Conservation (phyloP, 306 rosid species). For the Hippophae rhamnoides region DNA sequence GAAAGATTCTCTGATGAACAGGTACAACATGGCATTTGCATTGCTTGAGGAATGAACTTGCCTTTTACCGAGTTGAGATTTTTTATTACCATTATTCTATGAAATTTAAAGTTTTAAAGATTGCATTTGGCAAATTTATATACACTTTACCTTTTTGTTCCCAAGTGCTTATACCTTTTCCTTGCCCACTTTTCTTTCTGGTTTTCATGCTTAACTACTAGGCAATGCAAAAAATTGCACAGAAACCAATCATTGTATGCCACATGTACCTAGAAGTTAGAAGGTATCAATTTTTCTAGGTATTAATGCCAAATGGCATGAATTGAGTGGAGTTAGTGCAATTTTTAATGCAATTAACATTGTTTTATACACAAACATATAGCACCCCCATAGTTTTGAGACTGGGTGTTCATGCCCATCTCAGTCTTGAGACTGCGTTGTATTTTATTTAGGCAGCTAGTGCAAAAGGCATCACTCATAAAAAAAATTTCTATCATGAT, state of each 20-base stretch:
- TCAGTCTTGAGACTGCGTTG: too few species aligned
- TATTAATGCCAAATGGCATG: too few species aligned
- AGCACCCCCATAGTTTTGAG: too few species aligned
- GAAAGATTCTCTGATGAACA: conserved; percentile 75
- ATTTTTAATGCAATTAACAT: too few species aligned
- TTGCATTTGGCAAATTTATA: background rate
- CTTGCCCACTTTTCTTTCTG: background rate
- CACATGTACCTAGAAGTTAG: too few species aligned
- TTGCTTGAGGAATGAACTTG: background rate
- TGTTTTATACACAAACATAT: too few species aligned
- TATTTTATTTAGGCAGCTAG: too few species aligned
- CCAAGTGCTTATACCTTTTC: background rate
- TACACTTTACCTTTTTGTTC: background rate
- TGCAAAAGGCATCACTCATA: too few species aligned
- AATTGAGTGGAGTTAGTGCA: too few species aligned
- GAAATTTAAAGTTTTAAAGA: background rate
- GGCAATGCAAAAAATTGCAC: background rate
- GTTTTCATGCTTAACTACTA: background rate
- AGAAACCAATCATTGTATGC: background rate
- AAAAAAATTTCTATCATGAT: too few species aligned
- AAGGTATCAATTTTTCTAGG: too few species aligned
- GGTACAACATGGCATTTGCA: conserved; percentile 24
- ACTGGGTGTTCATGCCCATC: too few species aligned
- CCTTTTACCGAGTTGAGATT: conserved; percentile 9
- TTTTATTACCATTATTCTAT: conserved; percentile 1